phyloP scores from a whole-genome alignment of 2,329 filamentous ascomycete species.

The Fusarium zealandicum region DNA sequence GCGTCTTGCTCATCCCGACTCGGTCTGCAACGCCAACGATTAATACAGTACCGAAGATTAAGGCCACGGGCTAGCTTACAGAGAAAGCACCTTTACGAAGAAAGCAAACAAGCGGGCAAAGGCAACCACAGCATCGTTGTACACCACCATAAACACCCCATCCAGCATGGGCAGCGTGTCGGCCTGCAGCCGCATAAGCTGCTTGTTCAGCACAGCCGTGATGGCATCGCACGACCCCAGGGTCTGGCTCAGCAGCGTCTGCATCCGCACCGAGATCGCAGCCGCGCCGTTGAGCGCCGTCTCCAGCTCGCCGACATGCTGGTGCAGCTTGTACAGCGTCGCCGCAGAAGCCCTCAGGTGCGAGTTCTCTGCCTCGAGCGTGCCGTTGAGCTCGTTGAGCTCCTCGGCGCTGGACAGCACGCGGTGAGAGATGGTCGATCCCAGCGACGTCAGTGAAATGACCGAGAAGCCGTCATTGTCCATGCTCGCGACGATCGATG shows the following conservation, averaged over 20 bases:
- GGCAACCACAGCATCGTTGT: constrained; percentile 36
- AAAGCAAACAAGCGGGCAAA: constrained; percentile 40
- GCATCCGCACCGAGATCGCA: constrained; percentile 43
- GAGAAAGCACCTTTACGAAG: constrained; percentile 30
- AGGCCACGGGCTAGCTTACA: constrained; percentile 29
- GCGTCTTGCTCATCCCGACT: constrained; percentile 38
- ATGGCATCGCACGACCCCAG: constrained; percentile 43
- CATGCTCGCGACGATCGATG: constrained; percentile 32
- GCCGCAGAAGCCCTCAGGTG: constrained; percentile 35
- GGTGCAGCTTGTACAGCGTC: constrained; percentile 40
- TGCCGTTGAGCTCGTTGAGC: constrained; percentile 39
- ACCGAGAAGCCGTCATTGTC: constrained; percentile 47
- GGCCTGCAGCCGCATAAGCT: constrained; percentile 44
- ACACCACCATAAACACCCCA: constrained; percentile 36
- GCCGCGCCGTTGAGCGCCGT: constrained; percentile 34
- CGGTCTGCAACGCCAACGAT: constrained; percentile 7
- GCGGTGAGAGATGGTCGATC: constrained; percentile 43
- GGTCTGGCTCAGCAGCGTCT: constrained; percentile 39
- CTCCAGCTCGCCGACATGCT: constrained; percentile 38
- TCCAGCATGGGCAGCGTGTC: constrained; percentile 38
- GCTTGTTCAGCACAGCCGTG: constrained; percentile 44
- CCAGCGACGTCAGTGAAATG: constrained; percentile 44
- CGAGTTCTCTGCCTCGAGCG: constrained; percentile 19
- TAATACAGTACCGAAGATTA: background rate
- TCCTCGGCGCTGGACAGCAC: constrained; percentile 42